These are phyloP conservation scores for Magnusiomyces magnusii DNA, from an alignment of 1,139 yeast species.

Conservation along the genomic window DNA sequence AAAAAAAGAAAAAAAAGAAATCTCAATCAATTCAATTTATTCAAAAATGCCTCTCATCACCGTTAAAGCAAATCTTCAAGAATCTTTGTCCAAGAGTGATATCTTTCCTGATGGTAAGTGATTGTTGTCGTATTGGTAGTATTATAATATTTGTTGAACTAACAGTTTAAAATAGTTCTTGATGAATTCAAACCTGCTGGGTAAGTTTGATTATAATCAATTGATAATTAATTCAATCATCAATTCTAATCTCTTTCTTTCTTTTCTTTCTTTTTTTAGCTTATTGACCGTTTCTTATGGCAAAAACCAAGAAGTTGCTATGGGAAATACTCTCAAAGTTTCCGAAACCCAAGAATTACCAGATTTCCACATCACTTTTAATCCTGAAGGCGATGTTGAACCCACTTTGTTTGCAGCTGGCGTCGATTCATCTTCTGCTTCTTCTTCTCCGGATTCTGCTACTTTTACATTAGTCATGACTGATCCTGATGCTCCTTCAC, in stretches of 20 bases:
- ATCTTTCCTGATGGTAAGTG: conserved; percentile 56
- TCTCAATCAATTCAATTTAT: not conserved
- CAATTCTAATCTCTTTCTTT: not conserved
- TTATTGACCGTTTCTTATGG: conserved; percentile 42
- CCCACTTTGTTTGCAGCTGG: not conserved
- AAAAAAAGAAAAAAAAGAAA: too few relatives aligned
- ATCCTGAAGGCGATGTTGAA: conserved; percentile 29
- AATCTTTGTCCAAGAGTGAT: conserved; percentile 50
- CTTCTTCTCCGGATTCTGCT: not conserved
- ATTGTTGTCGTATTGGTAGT: not conserved
- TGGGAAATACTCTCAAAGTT: conserved; percentile 68
- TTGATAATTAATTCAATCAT: not conserved
- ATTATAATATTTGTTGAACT: not conserved
- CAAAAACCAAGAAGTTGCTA: conserved; percentile 54
- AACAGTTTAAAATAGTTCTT: conserved; percentile 20
- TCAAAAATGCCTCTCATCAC: conserved; percentile 31
- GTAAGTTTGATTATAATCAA: conserved; percentile 14
- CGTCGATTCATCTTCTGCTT: not conserved
- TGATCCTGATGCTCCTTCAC: conserved; percentile 92
- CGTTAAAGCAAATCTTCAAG: conserved; percentile 55
- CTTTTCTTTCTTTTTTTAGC: conserved; percentile 18
- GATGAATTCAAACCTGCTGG: conserved; percentile 32
- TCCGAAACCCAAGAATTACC: conserved; percentile 62
- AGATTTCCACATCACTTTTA: conserved; percentile 56
- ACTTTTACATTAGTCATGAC: conserved; percentile 69